A percentile compares a stretch with the other conserved stretches of the same genome.
These are phyloP conservation scores for Petunia axillaris DNA, from an alignment of 257 asterid genomes.

Conservation along the genomic window DNA sequence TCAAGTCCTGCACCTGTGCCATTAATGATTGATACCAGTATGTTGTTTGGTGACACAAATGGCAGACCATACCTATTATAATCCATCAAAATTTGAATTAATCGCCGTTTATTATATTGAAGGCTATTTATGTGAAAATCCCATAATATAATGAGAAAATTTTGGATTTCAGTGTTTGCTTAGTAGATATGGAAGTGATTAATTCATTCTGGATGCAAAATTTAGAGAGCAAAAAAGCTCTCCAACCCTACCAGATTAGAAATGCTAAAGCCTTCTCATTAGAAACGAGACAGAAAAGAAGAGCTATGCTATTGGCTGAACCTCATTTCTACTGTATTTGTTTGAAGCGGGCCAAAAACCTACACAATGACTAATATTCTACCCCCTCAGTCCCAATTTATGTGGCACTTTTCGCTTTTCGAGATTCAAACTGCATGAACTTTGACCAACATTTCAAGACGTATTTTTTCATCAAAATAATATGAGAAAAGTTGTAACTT, in stretches of 20 bases:
- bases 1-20: conserved; percentile 68
- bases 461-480: too few species aligned
- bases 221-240: background rate
- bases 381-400: background rate
- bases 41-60: conserved; percentile 63
- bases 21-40: conserved; percentile 57
- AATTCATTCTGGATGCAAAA: background rate
- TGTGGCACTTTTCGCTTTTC: too few species aligned
- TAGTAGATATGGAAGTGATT: background rate
- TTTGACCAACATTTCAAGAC: too few species aligned
- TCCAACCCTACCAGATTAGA: too few species aligned
- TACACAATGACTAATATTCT: background rate
- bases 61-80: conserved; percentile 76
- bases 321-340: too few species aligned
- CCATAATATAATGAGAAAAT: background rate
- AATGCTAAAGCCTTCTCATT: too few species aligned
- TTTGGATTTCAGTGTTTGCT: background rate
- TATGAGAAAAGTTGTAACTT: too few species aligned
- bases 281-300: too few species aligned
- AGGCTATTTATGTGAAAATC: too few species aligned
- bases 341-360: background rate
- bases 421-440: too few species aligned
- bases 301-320: too few species aligned
- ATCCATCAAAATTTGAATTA: background rate
- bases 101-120: too few species aligned